Conservation (phyloP, 2,329 filamentous ascomycete genomes). For the Pseudogymnoascus pannorum region DNA sequence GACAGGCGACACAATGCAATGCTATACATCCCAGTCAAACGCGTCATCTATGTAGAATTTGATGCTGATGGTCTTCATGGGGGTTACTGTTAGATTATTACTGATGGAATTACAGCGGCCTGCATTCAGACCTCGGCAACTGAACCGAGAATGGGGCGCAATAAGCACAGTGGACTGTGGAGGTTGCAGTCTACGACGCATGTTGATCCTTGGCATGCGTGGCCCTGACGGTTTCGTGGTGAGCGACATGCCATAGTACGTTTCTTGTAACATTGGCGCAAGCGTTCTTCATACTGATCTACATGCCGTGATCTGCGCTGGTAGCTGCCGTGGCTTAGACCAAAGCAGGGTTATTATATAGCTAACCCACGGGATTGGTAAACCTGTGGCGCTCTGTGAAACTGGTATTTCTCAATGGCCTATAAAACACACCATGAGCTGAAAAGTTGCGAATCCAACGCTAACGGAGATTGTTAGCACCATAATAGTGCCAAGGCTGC, state of each 20-base stretch:
- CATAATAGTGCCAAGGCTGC: not conserved
- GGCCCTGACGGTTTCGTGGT: not conserved
- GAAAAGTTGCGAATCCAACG: not conserved
- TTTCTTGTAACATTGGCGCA: not conserved
- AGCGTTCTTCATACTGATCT: not conserved
- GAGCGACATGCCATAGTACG: no score
- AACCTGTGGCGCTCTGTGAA: not conserved
- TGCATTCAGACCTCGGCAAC: not conserved
- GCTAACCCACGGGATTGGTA: not conserved
- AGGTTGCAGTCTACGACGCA: not conserved
- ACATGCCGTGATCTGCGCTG: not conserved
- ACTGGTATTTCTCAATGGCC: not conserved
- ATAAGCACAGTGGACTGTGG: not conserved
- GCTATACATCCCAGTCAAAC: not conserved
- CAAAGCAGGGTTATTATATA: not conserved
- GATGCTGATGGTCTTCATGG: not conserved
- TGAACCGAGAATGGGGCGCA: conserved; percentile 2
- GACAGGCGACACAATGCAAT: not conserved
- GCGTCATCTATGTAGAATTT: not conserved
- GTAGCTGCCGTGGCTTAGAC: not conserved
- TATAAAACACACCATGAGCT: not conserved
- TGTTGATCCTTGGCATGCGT: not conserved
- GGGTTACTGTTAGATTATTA: not conserved
- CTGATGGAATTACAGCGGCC: not conserved
- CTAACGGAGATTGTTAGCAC: not conserved